phyloP scores from a whole-genome alignment of 202 grass and related monocot species.

The Zoysia matrella region DNA sequence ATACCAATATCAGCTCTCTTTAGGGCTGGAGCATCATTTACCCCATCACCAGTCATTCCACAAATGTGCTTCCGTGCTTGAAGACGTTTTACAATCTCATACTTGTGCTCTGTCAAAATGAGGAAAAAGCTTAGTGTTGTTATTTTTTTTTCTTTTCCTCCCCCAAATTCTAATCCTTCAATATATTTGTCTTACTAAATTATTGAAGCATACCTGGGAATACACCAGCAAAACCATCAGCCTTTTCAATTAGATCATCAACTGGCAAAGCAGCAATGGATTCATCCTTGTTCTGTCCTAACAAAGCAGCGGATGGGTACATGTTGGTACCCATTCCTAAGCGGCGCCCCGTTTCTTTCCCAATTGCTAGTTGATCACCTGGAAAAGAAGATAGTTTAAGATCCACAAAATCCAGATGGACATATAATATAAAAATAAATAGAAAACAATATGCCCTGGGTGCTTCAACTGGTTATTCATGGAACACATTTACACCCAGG shows the following conservation, averaged over 20 bases:
- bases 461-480: not conserved
- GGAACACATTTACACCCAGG: not conserved
- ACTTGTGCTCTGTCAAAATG: constrained; percentile 83
- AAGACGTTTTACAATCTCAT: constrained; percentile 93
- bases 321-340: constrained; percentile 68
- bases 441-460: not conserved
- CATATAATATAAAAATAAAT: not conserved
- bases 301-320: no score
- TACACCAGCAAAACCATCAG: constrained; percentile 71
- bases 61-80: constrained; percentile 98
- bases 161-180: no score
- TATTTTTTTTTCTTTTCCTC: no score
- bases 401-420: not conserved
- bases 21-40: constrained; percentile 90
- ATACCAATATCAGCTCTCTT: constrained; percentile 99
- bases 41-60: constrained; percentile 97
- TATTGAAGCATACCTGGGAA: constrained; percentile 74
- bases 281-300: no score
- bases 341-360: constrained; percentile 78
- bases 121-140: not conserved
- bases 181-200: no score
- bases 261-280: no score
- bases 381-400: constrained; percentile 20
- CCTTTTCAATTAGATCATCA: no score
- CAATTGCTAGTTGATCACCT: constrained; percentile 92